A percentile compares a stretch with the other conserved stretches of the same genome.
These are phyloP conservation scores for Spergularia azorica DNA, from an alignment of 179 eudicot species.

Conservation along the genomic window DNA sequence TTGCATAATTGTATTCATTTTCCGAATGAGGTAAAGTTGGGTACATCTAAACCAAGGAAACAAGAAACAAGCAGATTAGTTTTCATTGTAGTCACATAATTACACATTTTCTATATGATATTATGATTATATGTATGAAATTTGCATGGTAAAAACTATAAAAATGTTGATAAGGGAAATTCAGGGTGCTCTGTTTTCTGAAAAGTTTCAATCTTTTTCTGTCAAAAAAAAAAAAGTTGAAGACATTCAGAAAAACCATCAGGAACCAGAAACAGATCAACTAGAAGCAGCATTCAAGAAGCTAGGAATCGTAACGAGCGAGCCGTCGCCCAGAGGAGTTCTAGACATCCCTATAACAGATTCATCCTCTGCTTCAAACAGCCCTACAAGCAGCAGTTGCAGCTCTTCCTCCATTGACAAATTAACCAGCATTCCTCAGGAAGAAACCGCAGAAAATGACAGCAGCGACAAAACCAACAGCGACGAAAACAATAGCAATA, in stretches of 20 bases:
- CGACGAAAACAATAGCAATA: neutral
- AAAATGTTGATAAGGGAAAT: neutral
- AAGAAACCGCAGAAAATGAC: neutral
- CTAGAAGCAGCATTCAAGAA: slow-evolving; percentile 3
- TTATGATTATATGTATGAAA: too few relatives aligned
- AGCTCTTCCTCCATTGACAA: slow-evolving; percentile 28
- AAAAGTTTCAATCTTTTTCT: neutral
- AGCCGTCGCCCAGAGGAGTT: slow-evolving; percentile 66
- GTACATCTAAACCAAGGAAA: neutral
- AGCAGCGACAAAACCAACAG: neutral
- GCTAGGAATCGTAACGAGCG: slow-evolving; percentile 14
- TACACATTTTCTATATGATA: too few relatives aligned
- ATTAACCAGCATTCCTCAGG: neutral
- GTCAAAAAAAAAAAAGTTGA: neutral
- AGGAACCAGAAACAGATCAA: slow-evolving; percentile 25
- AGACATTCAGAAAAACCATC: slow-evolving; percentile 21
- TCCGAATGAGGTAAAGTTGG: neutral
- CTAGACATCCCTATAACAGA: slow-evolving; percentile 51
- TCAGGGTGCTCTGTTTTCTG: slow-evolving; percentile 19
- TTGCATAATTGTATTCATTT: neutral
- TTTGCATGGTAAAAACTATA: neutral
- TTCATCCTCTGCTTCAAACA: slow-evolving; percentile 37
- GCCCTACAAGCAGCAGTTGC: slow-evolving; percentile 35
- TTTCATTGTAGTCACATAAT: too few relatives aligned
- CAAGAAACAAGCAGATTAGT: too few relatives aligned